phyloP scores from a whole-genome alignment of 2,329 filamentous ascomycete genomes.

The Raffaelea deltoideospora region DNA sequence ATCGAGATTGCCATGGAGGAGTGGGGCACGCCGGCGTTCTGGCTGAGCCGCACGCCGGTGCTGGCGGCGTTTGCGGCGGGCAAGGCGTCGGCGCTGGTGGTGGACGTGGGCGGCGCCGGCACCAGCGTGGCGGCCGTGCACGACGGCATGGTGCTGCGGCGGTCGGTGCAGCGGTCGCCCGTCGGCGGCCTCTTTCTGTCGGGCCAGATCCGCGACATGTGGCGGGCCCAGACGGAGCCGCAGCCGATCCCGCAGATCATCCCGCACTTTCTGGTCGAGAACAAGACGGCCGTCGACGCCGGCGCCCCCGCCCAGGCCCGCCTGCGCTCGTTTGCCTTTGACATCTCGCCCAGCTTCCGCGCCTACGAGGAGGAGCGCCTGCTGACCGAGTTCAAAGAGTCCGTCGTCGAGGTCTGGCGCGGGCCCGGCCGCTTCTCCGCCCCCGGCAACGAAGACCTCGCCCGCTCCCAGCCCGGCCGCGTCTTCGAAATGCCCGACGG shows the following conservation, averaged over 20 bases:
- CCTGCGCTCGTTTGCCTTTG: constrained; percentile 51
- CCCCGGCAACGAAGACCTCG: constrained; percentile 61
- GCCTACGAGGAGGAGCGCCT: constrained; percentile 82
- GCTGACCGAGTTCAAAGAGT: constrained; percentile 93
- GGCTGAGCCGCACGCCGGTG: constrained; percentile 77
- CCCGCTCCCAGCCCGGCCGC: constrained; percentile 57
- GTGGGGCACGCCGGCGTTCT: constrained; percentile 92
- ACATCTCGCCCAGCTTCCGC: constrained; percentile 56
- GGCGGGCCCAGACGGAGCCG: constrained; percentile 37
- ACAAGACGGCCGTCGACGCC: constrained; percentile 80
- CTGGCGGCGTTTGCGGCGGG: constrained; percentile 83
- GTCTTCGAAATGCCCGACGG: constrained; percentile 97
- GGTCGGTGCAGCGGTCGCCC: constrained; percentile 72
- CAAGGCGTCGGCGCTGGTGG: constrained; percentile 81
- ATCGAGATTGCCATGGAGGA: constrained; percentile 96
- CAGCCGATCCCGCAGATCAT: constrained; percentile 52
- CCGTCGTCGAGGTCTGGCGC: constrained; percentile 84
- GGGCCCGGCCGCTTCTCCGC: constrained; percentile 54
- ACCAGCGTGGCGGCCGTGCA: constrained; percentile 83
- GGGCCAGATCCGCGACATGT: constrained; percentile 70
- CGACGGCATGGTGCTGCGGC: constrained; percentile 86
- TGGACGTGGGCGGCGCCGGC: constrained; percentile 81
- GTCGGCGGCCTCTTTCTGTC: constrained; percentile 84
- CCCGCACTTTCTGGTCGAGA: constrained; percentile 76
- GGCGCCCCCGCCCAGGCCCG: constrained; percentile 63